Conservation (phyloP, 768 basidiomycete genomes). For the Leccinum subgranulosum region DNA sequence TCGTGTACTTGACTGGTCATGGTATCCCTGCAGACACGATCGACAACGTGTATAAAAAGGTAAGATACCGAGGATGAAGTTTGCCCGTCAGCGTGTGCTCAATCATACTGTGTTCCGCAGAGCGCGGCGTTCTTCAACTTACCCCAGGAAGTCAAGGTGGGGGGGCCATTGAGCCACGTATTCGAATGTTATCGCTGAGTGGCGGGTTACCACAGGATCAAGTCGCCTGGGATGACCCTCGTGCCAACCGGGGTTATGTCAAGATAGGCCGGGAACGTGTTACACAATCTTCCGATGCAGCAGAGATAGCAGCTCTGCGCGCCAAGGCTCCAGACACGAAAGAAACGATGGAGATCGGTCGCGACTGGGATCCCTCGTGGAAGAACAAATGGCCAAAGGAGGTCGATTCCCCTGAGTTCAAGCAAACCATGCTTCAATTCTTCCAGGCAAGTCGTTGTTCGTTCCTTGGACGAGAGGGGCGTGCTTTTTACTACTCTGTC, state of each 20-base stretch:
- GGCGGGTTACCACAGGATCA: slow-evolving; percentile 38
- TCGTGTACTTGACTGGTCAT: slow-evolving; percentile 74
- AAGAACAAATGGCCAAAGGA: slow-evolving; percentile 80
- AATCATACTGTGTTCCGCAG: slow-evolving; percentile 35
- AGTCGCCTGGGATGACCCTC: slow-evolving; percentile 82
- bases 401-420: slow-evolving; percentile 60
- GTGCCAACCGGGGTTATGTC: slow-evolving; percentile 84
- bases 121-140: slow-evolving; percentile 75
- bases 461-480: background rate
- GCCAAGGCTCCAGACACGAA: slow-evolving; percentile 76
- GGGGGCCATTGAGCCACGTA: background rate
- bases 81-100: background rate
- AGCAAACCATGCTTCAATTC: slow-evolving; percentile 70
- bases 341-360: slow-evolving; percentile 87
- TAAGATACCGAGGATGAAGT: slow-evolving; percentile 23
- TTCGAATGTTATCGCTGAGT: background rate
- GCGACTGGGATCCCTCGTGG: slow-evolving; percentile 76
- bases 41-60: slow-evolving; percentile 63
- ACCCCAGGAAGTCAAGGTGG: slow-evolving; percentile 59
- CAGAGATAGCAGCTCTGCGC: slow-evolving; percentile 74
- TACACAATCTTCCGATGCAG: slow-evolving; percentile 64
- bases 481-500: slow-evolving; percentile 5
- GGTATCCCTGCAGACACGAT: slow-evolving; percentile 61
- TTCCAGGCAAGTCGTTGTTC: slow-evolving; percentile 47
- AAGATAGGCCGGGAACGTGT: slow-evolving; percentile 78